These are phyloP conservation scores for Trichosporon asahii DNA, from an alignment of 1,284 basidiomycete species.

Conservation along the genomic window DNA sequence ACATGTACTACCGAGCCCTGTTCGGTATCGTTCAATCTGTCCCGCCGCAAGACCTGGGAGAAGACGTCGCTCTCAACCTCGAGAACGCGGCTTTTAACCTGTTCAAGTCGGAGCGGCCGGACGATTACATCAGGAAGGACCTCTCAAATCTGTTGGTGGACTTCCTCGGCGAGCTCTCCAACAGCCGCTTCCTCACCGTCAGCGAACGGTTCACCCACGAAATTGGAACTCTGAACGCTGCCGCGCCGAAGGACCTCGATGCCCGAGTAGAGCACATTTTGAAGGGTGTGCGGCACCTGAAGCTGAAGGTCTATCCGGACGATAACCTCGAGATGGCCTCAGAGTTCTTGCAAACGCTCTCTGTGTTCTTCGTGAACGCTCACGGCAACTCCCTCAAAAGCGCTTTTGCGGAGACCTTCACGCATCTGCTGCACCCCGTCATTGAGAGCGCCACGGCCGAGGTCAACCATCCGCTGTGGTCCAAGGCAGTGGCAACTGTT, in stretches of 20 bases:
- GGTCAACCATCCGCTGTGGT: slow-evolving; percentile 93
- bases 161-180: slow-evolving; percentile 76
- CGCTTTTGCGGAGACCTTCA: slow-evolving; percentile 79
- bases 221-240: slow-evolving; percentile 67
- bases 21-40: slow-evolving; percentile 70
- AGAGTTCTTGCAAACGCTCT: slow-evolving; percentile 80
- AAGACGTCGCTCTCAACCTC: slow-evolving; percentile 68
- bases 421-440: slow-evolving; percentile 78
- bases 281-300: slow-evolving; percentile 70
- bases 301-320: slow-evolving; percentile 90
- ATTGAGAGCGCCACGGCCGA: slow-evolving; percentile 94
- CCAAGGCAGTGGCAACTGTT: slow-evolving; percentile 81
- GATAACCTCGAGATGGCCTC: slow-evolving; percentile 90
- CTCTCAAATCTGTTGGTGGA: slow-evolving; percentile 77
- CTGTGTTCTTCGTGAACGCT: slow-evolving; percentile 76
- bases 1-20: slow-evolving; percentile 81
- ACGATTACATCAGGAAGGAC: slow-evolving; percentile 62
- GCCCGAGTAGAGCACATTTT: slow-evolving; percentile 77
- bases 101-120: slow-evolving; percentile 68
- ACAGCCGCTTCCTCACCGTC: slow-evolving; percentile 77
- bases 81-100: slow-evolving; percentile 85
- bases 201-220: slow-evolving; percentile 80
- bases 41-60: slow-evolving; percentile 70
- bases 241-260: slow-evolving; percentile 72
- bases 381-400: slow-evolving; percentile 81